Base-by-base conservation (phyloP, 2,329 filamentous ascomycete genomes). In the Colletotrichum magnum region DNA sequence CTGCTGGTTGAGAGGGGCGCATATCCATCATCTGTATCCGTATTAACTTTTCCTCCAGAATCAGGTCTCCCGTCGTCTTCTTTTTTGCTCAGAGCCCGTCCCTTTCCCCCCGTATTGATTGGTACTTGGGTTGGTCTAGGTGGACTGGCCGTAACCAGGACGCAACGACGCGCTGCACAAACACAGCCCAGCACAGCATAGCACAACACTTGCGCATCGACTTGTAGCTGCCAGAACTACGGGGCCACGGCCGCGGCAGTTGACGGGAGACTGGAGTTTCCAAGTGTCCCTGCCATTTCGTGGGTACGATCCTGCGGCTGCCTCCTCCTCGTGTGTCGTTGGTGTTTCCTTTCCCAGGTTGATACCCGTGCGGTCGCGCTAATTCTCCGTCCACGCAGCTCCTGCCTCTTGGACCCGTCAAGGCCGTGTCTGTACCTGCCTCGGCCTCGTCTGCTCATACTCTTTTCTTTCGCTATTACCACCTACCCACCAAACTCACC, bases 171-270 rank as follows among this genome's bases (percentile, higher is more conserved):
- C 58, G 32, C 45, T 43, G 47, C 32, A 52, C 18, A 47, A 48
- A 5, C 45, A 48, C 10, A 21, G 45, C 45, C 5, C 28, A 32
- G 28, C 6, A 32, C 28, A 32, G 28, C 28, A 32, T 9, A 32
- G 28, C 28, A 32, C 32, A 36, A 10, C 32, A 36, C 32, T 10
- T 36, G n/a, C 41, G 39, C 53, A 60, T 56, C 62, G 45, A 50
- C 41, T 60, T 43, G 51, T 50, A 56, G 26, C 62, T 69, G 62
- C 66, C 56, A 66, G 21, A 60, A 45, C 45, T 26, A 68, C 60
- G 48, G 41, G 32, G 18, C 39, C 59, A 51, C 16, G 45, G 18
- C 39, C 59, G 45, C 16, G 45, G 45, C 28, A 54, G 53, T 36
- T 36, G 32, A 10, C 32, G 32, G 32, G 32, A 36, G 21, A 24